Evolutionary conservation across 306 rosid species (phyloP).

Genomic region (Betula pendula): DNA sequence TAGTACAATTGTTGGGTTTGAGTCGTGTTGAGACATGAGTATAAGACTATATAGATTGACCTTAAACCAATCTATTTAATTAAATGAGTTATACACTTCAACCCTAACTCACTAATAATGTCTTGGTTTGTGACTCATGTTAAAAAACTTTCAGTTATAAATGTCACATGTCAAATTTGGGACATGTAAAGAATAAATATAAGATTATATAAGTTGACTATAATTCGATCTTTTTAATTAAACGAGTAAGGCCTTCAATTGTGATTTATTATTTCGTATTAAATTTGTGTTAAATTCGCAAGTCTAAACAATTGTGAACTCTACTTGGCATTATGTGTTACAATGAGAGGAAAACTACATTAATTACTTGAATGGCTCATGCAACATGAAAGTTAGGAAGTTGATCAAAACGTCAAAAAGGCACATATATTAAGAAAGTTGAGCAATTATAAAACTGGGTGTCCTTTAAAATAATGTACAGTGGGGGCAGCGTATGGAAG

Average conservation of each 20-base stretch:
- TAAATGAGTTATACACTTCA: neutral
- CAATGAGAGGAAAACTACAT: neutral
- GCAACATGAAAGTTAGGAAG: neutral
- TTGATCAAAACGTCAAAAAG: neutral
- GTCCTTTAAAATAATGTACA: neutral
- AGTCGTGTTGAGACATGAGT: neutral
- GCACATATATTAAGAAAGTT: neutral
- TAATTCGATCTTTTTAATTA: too few relatives aligned
- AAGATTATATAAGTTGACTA: too few relatives aligned
- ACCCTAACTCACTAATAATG: too few relatives aligned
- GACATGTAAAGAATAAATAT: too few relatives aligned
- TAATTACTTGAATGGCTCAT: neutral
- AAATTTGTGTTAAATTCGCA: too few relatives aligned
- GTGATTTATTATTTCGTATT: too few relatives aligned
- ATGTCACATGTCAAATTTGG: too few relatives aligned
- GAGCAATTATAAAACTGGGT: neutral
- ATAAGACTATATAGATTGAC: neutral
- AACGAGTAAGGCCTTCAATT: too few relatives aligned
- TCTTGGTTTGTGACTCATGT: too few relatives aligned
- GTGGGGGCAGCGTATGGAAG: neutral
- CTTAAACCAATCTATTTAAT: neutral
- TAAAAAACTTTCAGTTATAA: too few relatives aligned
- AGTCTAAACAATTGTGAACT: too few relatives aligned
- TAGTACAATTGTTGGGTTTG: neutral
- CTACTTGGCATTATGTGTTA: neutral